Evolutionary conservation across 208 protist genomes (phyloP).

Genomic region (Crithidia brevicula): DNA sequence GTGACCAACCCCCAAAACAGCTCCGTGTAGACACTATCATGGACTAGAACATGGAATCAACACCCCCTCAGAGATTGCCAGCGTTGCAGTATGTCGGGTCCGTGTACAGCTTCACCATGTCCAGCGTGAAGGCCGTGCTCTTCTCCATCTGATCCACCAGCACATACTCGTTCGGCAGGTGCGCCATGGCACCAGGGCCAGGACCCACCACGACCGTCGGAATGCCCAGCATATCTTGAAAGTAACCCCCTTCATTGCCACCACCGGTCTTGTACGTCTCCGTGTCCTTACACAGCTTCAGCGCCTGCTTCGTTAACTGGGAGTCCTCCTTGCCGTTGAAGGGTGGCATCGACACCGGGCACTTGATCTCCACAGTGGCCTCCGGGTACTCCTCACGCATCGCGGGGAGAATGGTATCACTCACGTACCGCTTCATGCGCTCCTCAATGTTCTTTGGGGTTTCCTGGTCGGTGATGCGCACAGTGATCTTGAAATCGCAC

Average conservation of each 20-base stretch:
- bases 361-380: constrained; percentile 30
- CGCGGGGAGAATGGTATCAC: constrained; percentile 33
- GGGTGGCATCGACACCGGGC: constrained; percentile 17
- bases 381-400: constrained; percentile 55
- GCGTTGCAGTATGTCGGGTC: constrained; percentile 20
- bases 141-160: constrained; percentile 42
- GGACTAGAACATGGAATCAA: too few relatives aligned
- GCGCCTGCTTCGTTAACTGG: constrained; percentile 38
- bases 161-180: constrained; percentile 69
- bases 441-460: constrained; percentile 30
- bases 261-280: constrained; percentile 34
- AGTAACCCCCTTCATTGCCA: constrained; percentile 65
- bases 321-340: constrained; percentile 46
- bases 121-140: constrained; percentile 33
- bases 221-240: constrained; percentile 51
- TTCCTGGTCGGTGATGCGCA: constrained; percentile 38
- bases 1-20: too few relatives aligned
- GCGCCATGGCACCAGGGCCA: constrained; percentile 47
- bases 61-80: constrained; percentile 10
- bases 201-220: constrained; percentile 57
- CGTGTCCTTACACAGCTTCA: constrained; percentile 16
- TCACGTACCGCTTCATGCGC: constrained; percentile 39
- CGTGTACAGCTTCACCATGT: constrained; percentile 41
- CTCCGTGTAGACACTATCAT: too few relatives aligned
- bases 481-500: constrained; percentile 45